phyloP scores from a whole-genome alignment of 1,284 basidiomycete species.

The Ustilago crameri region DNA sequence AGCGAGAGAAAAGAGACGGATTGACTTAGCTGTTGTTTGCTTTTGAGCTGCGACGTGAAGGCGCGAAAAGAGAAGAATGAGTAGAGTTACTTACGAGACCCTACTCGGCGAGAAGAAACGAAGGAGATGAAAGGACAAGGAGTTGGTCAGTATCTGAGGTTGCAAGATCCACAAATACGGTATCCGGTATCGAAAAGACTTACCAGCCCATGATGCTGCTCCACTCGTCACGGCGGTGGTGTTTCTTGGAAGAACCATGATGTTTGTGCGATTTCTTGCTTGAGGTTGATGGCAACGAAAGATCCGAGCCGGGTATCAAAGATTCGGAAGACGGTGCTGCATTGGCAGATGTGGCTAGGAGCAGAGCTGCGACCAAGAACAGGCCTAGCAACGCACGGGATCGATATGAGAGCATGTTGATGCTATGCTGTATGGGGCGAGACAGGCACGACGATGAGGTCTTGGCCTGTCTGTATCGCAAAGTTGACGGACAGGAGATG shows the following conservation, averaged over 20 bases:
- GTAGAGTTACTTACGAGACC: slow-evolving; percentile 42
- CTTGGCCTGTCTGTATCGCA: slow-evolving; percentile 1
- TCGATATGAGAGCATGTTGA: slow-evolving; percentile 24
- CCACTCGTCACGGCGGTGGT: slow-evolving; percentile 45
- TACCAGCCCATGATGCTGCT: slow-evolving; percentile 56
- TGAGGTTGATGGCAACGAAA: slow-evolving; percentile 13
- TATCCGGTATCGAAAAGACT: slow-evolving; percentile 5
- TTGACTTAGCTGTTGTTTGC: slow-evolving; percentile 41
- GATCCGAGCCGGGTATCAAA: slow-evolving; percentile 15
- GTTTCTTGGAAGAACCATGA: slow-evolving; percentile 8
- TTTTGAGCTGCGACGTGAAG: neutral
- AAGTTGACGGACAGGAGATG: slow-evolving; percentile 1
- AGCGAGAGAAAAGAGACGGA: slow-evolving; percentile 4
- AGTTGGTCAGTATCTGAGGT: slow-evolving; percentile 6
- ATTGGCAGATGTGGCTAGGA: slow-evolving; percentile 16
- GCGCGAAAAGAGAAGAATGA: slow-evolving; percentile 2
- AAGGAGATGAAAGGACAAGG: neutral
- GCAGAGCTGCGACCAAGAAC: slow-evolving; percentile 22
- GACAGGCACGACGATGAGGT: slow-evolving; percentile 1
- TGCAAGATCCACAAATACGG: neutral
- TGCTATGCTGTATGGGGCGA: neutral
- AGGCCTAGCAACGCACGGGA: slow-evolving; percentile 19
- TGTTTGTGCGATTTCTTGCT: slow-evolving; percentile 16
- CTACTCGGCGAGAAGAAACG: slow-evolving; percentile 23
- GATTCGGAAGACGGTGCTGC: neutral